Percentiles rank a stretch among this genome's conserved stretches.
Evolutionary conservation across 2,329 filamentous ascomycete species (phyloP).

Genomic region (Verticillium nubilum): DNA sequence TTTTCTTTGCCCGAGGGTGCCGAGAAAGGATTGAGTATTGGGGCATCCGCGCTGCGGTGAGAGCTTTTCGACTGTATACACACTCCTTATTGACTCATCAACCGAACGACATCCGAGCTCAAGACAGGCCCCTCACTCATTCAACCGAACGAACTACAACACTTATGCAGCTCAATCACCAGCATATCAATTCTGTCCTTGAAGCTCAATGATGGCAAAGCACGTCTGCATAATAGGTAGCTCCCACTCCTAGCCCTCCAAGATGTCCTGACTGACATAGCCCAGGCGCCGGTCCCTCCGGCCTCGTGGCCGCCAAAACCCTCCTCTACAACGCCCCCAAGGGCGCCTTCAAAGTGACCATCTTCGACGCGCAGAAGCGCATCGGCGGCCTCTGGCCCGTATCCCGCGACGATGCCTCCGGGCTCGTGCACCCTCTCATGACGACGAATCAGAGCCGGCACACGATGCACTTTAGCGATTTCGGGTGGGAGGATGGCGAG

Average conservation of each 20-base stretch:
- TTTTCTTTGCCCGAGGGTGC: background rate
- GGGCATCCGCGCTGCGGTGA: background rate
- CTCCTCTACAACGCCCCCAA: conserved; percentile 54
- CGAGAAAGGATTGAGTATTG: background rate
- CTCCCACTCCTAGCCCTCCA: background rate
- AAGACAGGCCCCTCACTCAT: too few relatives aligned
- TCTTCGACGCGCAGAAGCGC: conserved; percentile 61
- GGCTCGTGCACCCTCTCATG: conserved; percentile 61
- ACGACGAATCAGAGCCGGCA: conserved; percentile 71
- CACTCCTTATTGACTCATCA: background rate
- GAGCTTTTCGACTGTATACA: background rate
- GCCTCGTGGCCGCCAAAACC: conserved; percentile 67
- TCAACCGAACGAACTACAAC: too few relatives aligned
- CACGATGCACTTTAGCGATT: conserved; percentile 67
- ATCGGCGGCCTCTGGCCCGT: conserved; percentile 76
- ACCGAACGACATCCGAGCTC: too few relatives aligned
- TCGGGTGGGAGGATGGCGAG: conserved; percentile 58
- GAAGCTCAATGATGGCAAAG: conserved; percentile 25
- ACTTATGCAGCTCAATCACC: too few relatives aligned
- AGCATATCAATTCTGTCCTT: background rate
- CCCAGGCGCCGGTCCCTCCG: conserved; percentile 62
- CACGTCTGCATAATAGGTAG: conserved; percentile 35
- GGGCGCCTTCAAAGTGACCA: conserved; percentile 57
- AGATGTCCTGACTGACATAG: background rate
- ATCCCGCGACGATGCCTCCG: conserved; percentile 38